These are phyloP conservation scores for Eucalyptus sp. DNA, from an alignment of 345 rosid genomes.

Conservation along the genomic window DNA sequence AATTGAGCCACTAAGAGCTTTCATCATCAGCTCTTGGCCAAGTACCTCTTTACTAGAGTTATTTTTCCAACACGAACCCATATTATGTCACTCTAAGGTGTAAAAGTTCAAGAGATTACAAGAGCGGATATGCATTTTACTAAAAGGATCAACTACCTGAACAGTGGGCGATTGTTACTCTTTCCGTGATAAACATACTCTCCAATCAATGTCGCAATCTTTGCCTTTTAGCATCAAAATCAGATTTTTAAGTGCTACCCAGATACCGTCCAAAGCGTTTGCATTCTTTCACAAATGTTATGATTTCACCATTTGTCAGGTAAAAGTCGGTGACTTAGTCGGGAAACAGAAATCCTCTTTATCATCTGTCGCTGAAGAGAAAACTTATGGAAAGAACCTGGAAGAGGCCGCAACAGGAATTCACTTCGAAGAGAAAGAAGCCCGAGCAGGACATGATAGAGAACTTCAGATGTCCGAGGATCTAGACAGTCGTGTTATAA, in stretches of 20 bases:
- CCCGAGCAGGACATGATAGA: not conserved
- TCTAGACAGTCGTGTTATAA: not conserved
- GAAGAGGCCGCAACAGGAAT: not conserved
- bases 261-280: not conserved
- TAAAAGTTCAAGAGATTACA: not conserved
- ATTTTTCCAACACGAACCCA: not conserved
- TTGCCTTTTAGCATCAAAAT: not conserved
- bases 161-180: not conserved
- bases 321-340: conserved; percentile 13
- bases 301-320: conserved; percentile 10
- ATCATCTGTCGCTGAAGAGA: conserved; percentile 1
- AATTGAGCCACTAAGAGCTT: not conserved
- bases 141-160: not conserved
- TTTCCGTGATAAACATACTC: not conserved
- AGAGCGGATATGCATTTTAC: not conserved
- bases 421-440: not conserved
- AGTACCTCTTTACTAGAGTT: not conserved
- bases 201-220: not conserved
- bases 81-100: not conserved
- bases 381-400: not conserved
- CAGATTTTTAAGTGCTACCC: not conserved
- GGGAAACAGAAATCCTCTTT: not conserved
- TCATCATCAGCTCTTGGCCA: not conserved
- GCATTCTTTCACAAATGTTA: not conserved
- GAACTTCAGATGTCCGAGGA: conserved; percentile 10